Percentiles rank a stretch among this genome's conserved stretches.
These are phyloP conservation scores for Abrus pulchellus DNA, from an alignment of 306 rosid species.

Conservation along the genomic window DNA sequence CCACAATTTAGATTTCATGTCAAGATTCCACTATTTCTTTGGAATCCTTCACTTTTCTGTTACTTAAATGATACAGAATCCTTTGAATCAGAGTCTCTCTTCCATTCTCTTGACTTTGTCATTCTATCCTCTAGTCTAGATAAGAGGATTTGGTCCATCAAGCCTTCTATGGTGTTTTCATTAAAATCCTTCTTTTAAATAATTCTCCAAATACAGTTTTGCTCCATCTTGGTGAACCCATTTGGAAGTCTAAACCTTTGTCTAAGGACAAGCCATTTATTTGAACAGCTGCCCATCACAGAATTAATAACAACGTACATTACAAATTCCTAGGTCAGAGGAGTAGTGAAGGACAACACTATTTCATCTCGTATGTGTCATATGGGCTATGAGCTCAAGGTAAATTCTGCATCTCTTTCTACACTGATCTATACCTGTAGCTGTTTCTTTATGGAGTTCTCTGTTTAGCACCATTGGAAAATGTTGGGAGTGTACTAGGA, in stretches of 20 bases:
- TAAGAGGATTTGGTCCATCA: background rate
- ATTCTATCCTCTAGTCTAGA: background rate
- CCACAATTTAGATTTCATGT: background rate
- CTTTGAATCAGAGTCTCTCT: background rate
- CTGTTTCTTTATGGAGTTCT: background rate
- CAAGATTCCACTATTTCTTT: constrained; percentile 20
- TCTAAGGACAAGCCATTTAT: background rate
- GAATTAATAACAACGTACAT: background rate
- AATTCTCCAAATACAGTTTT: background rate
- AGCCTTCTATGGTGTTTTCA: background rate
- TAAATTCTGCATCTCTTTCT: background rate
- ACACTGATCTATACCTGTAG: background rate
- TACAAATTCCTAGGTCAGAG: background rate
- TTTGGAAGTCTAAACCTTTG: constrained; percentile 3
- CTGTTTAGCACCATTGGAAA: background rate
- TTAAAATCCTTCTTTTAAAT: background rate
- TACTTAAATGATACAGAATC: background rate
- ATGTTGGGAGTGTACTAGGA: background rate
- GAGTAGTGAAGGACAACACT: background rate
- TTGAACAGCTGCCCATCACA: background rate
- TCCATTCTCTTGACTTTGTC: constrained; percentile 4
- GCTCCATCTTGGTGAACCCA: constrained; percentile 7
- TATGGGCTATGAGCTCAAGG: background rate
- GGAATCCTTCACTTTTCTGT: background rate
- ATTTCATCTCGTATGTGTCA: background rate